Base-by-base conservation (phyloP, 2,329 filamentous ascomycete genomes). In the Rhytidhysteron rufulum region DNA sequence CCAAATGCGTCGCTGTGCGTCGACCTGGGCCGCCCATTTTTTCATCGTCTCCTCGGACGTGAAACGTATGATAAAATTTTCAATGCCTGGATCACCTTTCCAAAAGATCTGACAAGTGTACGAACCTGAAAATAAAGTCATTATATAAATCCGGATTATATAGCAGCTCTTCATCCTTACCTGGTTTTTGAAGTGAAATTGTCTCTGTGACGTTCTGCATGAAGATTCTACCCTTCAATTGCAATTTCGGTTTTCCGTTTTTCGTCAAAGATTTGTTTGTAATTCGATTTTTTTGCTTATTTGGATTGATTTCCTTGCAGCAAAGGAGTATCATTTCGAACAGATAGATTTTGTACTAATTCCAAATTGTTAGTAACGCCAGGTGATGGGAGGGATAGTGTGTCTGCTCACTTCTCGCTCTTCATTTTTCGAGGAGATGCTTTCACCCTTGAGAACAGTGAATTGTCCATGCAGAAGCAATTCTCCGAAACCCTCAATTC, bases 171-270 rank as follows among this genome's bases (percentile, higher is more conserved):
- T n/a, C n/a, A n/a, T 42, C 61, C 78, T 60, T 79, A 94, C 90
- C 89, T 67, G 88, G 87, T 65, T 90, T 95, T 36, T 85, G 82
- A 44, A 93, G 74, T 15, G 86, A 90, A 31, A 95, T 74, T n/a
- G 95, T 84, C 63, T 96, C 88, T 29, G 90, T 97, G 40, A 98
- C 91, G 59, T 98, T 98, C 53, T 90, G 89, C 90, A 98, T 97
- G 70, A 96, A 97, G 56, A 98, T 98, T 37, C 93, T 82, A 29
- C 93, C 93, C 68, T 98, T 98, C 21, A 98, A 77, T 66, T 96
- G 90, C 45, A 97, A 75, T 51, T 78, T 79, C 20, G 75, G 70
- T 67, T 91, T 95, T 31, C 85, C 85, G 55, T 80, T 86, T 62
- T 82, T 87, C 42, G 80, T 76, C 13, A 72, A 58, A 15, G 72